phyloP scores from a whole-genome alignment of 1,284 basidiomycete species.

The Microbotryum scabiosae region DNA sequence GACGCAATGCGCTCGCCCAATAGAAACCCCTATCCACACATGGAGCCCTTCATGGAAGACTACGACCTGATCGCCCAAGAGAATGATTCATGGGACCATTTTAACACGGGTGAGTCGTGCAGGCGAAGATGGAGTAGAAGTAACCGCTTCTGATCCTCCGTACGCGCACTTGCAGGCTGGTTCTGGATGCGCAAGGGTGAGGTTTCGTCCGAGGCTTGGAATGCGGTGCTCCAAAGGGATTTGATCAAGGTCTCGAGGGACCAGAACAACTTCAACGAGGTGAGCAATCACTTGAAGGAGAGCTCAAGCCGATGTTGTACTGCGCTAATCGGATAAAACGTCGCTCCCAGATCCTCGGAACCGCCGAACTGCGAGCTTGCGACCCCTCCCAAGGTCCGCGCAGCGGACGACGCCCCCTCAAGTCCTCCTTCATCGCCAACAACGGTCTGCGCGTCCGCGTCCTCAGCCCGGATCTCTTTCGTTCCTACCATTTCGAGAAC shows the following conservation, averaged over 20 bases:
- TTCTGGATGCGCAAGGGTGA: conserved; percentile 18
- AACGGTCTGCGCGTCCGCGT: conserved; percentile 20
- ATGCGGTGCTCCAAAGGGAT: conserved; percentile 17
- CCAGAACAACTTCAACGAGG: conserved; percentile 26
- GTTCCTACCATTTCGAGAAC: conserved; percentile 13
- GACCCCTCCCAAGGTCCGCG: not conserved
- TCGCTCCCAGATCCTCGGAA: conserved; percentile 13
- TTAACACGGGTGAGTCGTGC: conserved; percentile 15
- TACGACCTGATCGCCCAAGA: conserved; percentile 22
- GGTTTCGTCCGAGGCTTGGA: conserved; percentile 12
- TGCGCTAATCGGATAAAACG: no score
- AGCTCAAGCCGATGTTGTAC: not conserved
- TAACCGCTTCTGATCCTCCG: no score
- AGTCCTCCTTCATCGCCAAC: conserved; percentile 4
- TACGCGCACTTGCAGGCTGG: conserved; percentile 10
- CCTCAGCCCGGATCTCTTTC: conserved; percentile 7
- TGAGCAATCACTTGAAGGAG: not conserved
- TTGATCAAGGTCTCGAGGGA: conserved; percentile 6
- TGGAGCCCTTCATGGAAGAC: conserved; percentile 13
- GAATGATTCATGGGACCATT: conserved; percentile 16
- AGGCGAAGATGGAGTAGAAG: no score
- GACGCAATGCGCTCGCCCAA: no score
- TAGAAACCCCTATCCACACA: conserved; percentile 23
- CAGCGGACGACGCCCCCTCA: not conserved
- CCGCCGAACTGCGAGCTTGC: conserved; percentile 3